Conservation (phyloP, 2,329 filamentous ascomycete genomes). For the Apiospora pterosperma region DNA sequence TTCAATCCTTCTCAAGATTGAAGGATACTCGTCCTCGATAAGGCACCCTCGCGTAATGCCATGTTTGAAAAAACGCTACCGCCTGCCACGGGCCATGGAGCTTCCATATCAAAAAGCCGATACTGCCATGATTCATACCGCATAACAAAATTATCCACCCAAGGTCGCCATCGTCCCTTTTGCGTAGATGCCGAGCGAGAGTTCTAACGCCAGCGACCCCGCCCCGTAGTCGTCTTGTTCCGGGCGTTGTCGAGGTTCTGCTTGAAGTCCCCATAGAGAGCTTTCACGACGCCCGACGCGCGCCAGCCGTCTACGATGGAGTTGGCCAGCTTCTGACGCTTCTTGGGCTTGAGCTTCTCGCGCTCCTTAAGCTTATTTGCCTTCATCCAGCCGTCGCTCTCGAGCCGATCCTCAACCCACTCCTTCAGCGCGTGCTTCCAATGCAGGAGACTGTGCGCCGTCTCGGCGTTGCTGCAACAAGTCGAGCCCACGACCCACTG, state of each 20-base stretch:
- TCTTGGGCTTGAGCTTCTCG: constrained; percentile 57
- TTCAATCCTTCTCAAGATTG: neutral
- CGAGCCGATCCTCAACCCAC: constrained; percentile 63
- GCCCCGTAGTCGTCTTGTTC: constrained; percentile 34
- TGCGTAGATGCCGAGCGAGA: neutral
- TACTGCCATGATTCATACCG: neutral
- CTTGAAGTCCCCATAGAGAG: constrained; percentile 65
- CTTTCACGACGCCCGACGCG: constrained; percentile 51
- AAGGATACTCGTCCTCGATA: neutral
- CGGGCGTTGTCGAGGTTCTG: constrained; percentile 56
- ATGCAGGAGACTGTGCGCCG: constrained; percentile 69
- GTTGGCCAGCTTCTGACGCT: constrained; percentile 58
- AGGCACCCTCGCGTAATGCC: neutral
- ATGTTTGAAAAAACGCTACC: neutral
- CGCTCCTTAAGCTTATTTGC: constrained; percentile 57
- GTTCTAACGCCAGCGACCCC: constrained; percentile 11
- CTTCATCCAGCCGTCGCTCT: constrained; percentile 53
- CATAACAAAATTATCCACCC: neutral
- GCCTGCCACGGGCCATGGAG: neutral
- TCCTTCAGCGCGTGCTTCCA: constrained; percentile 74
- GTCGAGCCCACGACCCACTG: constrained; percentile 36
- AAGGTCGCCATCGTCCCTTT: neutral
- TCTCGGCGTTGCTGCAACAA: constrained; percentile 54
- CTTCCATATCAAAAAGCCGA: neutral
- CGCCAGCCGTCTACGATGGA: constrained; percentile 64